Conservation (phyloP, 495 filamentous ascomycete genomes). For the Hypoxylon lenormandii region DNA sequence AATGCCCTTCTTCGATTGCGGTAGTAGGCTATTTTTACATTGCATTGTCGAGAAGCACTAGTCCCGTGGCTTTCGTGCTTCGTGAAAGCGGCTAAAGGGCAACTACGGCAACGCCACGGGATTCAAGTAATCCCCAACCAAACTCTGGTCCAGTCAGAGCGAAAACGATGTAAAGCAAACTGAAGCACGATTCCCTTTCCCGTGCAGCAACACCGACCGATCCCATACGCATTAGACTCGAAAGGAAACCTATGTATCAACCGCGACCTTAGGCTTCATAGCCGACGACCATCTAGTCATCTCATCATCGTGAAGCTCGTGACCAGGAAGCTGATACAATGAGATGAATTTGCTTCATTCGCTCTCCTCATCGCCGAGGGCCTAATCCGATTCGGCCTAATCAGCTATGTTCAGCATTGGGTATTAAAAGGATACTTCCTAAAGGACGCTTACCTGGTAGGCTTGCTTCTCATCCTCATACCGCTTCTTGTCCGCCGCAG, state of each 20-base stretch:
- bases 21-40: constrained; percentile 51
- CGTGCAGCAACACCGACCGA: constrained; percentile 54
- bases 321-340: constrained; percentile 31
- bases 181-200: constrained; percentile 52
- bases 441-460: constrained; percentile 76
- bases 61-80: constrained; percentile 30
- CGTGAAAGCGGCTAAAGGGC: constrained; percentile 22
- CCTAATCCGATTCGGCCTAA: constrained; percentile 61
- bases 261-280: constrained; percentile 41
- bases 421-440: constrained; percentile 24
- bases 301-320: constrained; percentile 50
- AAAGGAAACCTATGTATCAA: constrained; percentile 49
- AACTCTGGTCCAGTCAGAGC: constrained; percentile 36
- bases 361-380: constrained; percentile 59
- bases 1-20: constrained; percentile 34
- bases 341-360: constrained; percentile 39
- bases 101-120: constrained; percentile 42
- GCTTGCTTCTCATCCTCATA: constrained; percentile 96
- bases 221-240: constrained; percentile 52
- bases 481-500: constrained; percentile 94
- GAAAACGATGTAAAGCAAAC: constrained; percentile 47
- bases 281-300: constrained; percentile 47
- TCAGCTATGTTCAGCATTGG: constrained; percentile 43
- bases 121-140: constrained; percentile 34
- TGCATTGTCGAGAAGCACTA: constrained; percentile 41